Base-by-base conservation (phyloP, 1,284 basidiomycete genomes). In the Wallemia mellicola region DNA sequence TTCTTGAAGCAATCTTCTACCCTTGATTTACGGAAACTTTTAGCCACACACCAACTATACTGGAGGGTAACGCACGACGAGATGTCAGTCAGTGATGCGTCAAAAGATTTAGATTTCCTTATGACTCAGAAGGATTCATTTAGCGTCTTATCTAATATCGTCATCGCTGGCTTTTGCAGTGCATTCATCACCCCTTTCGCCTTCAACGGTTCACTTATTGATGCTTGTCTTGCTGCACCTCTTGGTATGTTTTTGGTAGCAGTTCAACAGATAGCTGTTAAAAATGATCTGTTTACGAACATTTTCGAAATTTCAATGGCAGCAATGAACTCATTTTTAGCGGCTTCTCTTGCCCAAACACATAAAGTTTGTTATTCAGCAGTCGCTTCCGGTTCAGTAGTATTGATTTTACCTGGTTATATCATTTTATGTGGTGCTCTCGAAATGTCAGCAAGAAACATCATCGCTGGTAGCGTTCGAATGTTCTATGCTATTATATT, bases 51-150 rank as follows among this genome's bases (percentile, higher is more conserved):
- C 68, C 70, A 74, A 61, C 71, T 88, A 54, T 89, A 86, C 68
- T 89, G 84, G 83, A 61, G 81, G 75, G 83, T 91, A 63, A 86
- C 89, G 32, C 84, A 89, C 67, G 87, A 92, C 69, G 76, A 81
- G 60, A 75, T 86, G 60, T 82, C 80, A 0, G 87, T 89, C 27
- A 80, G 81, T 17, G 81, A 83, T 54, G 88, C 86, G 1, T 81
- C 79, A 1, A 70, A 73, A 27, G 76, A 79, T 61, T 75, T 92
- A 15, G 85, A 89, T 66, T 68, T 72, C 55, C 72, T 92, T 57
- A 92, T 91, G 88, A 70, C 68, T 17, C 64, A 64, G 25, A 74
- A 73, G 56, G 76, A 77, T 27, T 66, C 77, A 59, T 87, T 87
- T 65, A 75, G 72, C 60, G 73, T 75, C 64, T 78, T 76, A 74